Evolutionary conservation across 768 basidiomycete species (phyloP), one percentile per base, ranked within the genome.

Genomic region (Cystoderma amianthinum): DNA sequence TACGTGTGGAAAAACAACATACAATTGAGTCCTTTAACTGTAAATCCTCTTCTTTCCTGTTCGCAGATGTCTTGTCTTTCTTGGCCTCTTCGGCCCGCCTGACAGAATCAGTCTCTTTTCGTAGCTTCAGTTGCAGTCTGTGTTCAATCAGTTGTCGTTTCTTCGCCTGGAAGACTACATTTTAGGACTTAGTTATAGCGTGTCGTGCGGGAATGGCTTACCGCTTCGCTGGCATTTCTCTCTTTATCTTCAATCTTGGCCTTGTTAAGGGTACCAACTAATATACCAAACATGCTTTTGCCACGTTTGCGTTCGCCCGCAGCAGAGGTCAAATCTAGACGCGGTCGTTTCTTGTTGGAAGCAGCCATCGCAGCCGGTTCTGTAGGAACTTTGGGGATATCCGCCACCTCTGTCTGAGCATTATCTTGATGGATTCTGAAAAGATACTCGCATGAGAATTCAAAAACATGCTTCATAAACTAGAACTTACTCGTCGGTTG

Each of bases 181-280:
- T 11, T 36, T 18, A 36, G n/a, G n/a, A n/a, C n/a, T n/a, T n/a
- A n/a, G 35, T 11, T 11, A 10, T 9, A 36, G 9, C 10, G 11
- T 36, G 10, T 18, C 35, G 9, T 9, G 17, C 35, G 17, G 10
- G 35, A 18, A 18, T 36, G 9, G 59, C 64, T 36, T 45, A 89
- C 87, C 53, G 87, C 85, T 52, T 91, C 87, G 60, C 85, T 88
- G n/a, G 82, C 80, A 56, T 73, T 86, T 45, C 86, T 71, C 68
- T 85, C 80, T 57, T 85, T 82, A 60, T 88, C 87, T 68, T 91
- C 87, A 49, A 75, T 81, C 68, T 88, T 89, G 48, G 88, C 88
- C 69, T 85, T 86, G 66, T 82, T 86, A 46, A 91, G 74, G 49
- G 87, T 91, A 39, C 85, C 85, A 43, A 91, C 62, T 48, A 89